Conservation (phyloP, 2,329 filamentous ascomycete species). For the Pseudogymnoascus sp. region DNA sequence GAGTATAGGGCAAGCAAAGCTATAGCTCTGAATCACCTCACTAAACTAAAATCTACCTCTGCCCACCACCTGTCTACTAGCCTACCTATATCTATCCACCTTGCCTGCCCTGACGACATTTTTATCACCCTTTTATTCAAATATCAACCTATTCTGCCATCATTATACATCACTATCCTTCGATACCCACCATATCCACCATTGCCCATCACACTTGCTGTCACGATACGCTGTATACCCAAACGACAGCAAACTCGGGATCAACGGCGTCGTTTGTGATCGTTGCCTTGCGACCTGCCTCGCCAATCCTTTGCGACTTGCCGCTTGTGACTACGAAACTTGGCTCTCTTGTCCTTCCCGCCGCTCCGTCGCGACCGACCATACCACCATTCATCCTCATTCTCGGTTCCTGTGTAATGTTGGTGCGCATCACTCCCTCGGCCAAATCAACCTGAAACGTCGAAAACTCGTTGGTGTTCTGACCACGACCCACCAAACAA, state of each 20-base stretch:
- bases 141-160: neutral
- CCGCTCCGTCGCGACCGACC: neutral
- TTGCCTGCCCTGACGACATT: neutral
- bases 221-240: neutral
- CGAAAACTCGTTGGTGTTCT: neutral
- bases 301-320: neutral
- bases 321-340: neutral
- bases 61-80: neutral
- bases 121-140: neutral
- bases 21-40: neutral
- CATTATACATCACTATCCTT: neutral
- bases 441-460: conserved; percentile 16
- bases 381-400: neutral
- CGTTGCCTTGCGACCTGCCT: neutral
- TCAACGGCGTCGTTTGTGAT: neutral
- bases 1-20: too few species aligned
- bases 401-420: neutral
- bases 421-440: conserved; percentile 19
- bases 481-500: conserved; percentile 23
- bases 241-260: neutral
- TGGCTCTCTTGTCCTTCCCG: neutral
- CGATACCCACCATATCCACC: neutral
- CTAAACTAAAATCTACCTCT: too few species aligned
- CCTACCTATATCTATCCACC: neutral
- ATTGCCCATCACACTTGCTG: neutral